These are phyloP conservation scores for Starmerella kuoi DNA, from an alignment of 805 yeast species.

Conservation along the genomic window DNA sequence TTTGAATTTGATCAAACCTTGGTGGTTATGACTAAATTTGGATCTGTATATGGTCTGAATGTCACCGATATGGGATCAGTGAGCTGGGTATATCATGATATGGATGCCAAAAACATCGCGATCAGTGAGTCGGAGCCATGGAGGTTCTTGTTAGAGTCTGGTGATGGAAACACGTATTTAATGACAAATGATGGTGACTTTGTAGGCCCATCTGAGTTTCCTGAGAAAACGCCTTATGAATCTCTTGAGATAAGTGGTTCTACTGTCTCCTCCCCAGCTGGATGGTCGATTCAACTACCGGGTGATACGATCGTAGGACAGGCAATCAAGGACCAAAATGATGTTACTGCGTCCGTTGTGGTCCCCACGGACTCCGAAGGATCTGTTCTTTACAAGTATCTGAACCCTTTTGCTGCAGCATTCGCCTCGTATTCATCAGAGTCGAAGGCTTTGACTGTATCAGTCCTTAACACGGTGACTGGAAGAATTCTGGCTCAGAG, in stretches of 20 bases:
- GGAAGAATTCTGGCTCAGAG: slow-evolving; percentile 48
- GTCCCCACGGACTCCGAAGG: slow-evolving; percentile 44
- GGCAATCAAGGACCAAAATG: slow-evolving; percentile 33
- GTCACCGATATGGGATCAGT: slow-evolving; percentile 21
- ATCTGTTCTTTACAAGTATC: slow-evolving; percentile 66
- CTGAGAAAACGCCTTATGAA: not conserved
- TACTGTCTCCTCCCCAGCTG: not conserved
- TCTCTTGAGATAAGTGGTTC: slow-evolving; percentile 1
- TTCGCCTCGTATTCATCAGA: slow-evolving; percentile 35
- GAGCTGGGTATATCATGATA: slow-evolving; percentile 22
- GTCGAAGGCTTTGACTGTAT: slow-evolving; percentile 32
- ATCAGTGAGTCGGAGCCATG: not conserved
- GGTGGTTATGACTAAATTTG: slow-evolving; percentile 24
- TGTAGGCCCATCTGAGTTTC: slow-evolving; percentile 2
- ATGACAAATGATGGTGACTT: slow-evolving; percentile 15
- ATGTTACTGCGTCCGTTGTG: slow-evolving; percentile 48
- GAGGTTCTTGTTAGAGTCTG: slow-evolving; percentile 9
- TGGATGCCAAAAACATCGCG: slow-evolving; percentile 11
- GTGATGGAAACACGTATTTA: slow-evolving; percentile 16
- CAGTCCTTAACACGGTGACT: slow-evolving; percentile 53
- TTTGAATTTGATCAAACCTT: slow-evolving; percentile 30
- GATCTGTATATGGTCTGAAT: slow-evolving; percentile 27
- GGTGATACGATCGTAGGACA: slow-evolving; percentile 31
- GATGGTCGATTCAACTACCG: slow-evolving; percentile 11
- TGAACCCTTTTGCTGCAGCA: slow-evolving; percentile 55